phyloP scores from a whole-genome alignment of 352 stramenopile genomes.

The Phytophthora megakarya region DNA sequence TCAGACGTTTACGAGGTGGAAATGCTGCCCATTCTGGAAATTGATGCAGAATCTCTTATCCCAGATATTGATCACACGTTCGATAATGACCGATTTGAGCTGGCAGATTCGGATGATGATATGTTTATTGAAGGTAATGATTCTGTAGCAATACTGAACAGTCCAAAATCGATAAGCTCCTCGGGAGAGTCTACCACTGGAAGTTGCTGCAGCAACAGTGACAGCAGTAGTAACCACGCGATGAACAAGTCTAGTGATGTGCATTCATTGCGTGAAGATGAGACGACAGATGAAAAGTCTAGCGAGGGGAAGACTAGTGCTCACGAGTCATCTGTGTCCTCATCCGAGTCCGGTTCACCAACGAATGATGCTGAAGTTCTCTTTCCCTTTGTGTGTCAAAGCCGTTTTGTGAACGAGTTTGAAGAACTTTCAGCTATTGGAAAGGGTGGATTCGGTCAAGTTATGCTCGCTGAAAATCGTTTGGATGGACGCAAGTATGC shows the following conservation, averaged over 20 bases:
- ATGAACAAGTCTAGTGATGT: conserved; percentile 26
- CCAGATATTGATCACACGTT: conserved; percentile 28
- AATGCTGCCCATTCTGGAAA: conserved; percentile 28
- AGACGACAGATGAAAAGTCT: conserved; percentile 37
- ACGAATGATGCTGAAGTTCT: conserved; percentile 66
- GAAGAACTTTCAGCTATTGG: conserved; percentile 88
- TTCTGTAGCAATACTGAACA: conserved; percentile 34
- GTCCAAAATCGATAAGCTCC: conserved; percentile 41
- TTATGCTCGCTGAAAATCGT: conserved; percentile 94
- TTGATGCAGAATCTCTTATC: conserved; percentile 22
- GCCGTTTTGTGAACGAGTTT: conserved; percentile 86
- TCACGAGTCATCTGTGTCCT: conserved; percentile 52
- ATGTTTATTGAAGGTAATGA: conserved; percentile 32
- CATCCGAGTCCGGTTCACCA: conserved; percentile 43
- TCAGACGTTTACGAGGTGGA: conserved; percentile 38
- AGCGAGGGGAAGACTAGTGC: conserved; percentile 30
- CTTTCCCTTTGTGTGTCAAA: conserved; percentile 87
- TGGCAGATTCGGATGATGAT: conserved; percentile 41
- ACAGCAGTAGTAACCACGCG: conserved; percentile 24
- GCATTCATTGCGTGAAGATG: conserved; percentile 11
- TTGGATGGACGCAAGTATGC: conserved; percentile 94
- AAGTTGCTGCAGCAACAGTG: conserved; percentile 44
- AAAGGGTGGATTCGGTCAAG: conserved; percentile 94
- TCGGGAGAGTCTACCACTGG: conserved; percentile 51
- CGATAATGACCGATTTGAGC: conserved; percentile 30